These are phyloP conservation scores for Sordariomycetes sp. DNA, from an alignment of 2,329 filamentous ascomycete species.

Conservation along the genomic window DNA sequence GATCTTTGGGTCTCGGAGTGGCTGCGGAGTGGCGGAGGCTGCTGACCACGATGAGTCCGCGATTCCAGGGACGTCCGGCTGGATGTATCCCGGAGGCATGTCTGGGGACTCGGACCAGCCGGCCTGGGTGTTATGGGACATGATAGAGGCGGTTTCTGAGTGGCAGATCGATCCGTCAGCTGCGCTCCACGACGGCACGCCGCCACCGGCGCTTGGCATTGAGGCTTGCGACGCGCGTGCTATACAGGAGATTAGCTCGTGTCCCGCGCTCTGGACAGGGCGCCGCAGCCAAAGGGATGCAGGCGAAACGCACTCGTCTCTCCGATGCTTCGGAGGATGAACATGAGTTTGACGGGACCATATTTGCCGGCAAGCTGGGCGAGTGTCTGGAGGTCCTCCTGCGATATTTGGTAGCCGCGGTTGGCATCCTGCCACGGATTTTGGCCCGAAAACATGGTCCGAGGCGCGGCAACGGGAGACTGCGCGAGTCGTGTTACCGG, in stretches of 20 bases:
- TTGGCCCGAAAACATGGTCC: conserved; percentile 8
- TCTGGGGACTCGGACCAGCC: conserved; percentile 22
- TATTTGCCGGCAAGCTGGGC: conserved; percentile 7
- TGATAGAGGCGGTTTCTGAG: conserved; percentile 24
- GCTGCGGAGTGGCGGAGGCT: neutral
- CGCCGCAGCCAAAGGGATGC: neutral
- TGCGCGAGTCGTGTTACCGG: neutral
- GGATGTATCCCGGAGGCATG: conserved; percentile 16
- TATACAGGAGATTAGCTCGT: conserved; percentile 8
- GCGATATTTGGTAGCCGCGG: conserved; percentile 7
- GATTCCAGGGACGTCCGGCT: conserved; percentile 13
- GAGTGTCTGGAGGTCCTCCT: conserved; percentile 7
- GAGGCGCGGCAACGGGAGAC: neutral
- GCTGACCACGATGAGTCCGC: conserved; percentile 6
- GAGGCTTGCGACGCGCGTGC: conserved; percentile 25
- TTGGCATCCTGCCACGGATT: conserved; percentile 7
- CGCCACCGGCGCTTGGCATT: conserved; percentile 23
- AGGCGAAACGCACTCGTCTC: conserved; percentile 3
- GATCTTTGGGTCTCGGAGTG: conserved; percentile 4
- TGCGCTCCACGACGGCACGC: conserved; percentile 24
- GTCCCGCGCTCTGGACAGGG: neutral
- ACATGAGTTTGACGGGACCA: conserved; percentile 9
- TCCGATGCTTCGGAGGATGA: conserved; percentile 8
- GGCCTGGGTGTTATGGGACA: conserved; percentile 17
- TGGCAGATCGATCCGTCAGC: conserved; percentile 24